Evolutionary conservation across 768 basidiomycete species (phyloP).

Genomic region (Suillus placidus): DNA sequence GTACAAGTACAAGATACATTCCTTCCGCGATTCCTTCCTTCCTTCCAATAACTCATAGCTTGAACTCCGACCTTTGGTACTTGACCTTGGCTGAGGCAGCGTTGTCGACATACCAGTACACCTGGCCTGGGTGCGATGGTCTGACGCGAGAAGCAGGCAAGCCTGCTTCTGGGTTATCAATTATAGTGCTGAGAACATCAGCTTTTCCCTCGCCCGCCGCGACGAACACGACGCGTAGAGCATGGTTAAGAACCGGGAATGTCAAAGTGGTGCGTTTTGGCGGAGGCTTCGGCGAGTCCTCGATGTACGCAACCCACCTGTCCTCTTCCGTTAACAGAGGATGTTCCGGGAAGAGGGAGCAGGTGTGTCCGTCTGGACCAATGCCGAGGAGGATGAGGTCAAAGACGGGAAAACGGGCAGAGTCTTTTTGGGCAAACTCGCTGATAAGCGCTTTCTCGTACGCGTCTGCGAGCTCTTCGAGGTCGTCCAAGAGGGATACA

Average conservation of each 20-base stretch:
- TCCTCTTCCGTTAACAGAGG: constrained; percentile 79
- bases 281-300: constrained; percentile 95
- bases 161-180: constrained; percentile 79
- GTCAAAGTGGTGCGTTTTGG: constrained; percentile 90
- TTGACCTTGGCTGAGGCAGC: constrained; percentile 68
- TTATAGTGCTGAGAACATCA: constrained; percentile 67
- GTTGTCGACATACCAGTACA: constrained; percentile 96
- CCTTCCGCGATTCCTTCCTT: constrained; percentile 5
- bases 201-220: constrained; percentile 82
- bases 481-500: constrained; percentile 59
- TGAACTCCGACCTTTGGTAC: constrained; percentile 60
- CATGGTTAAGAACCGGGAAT: constrained; percentile 88
- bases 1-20: constrained; percentile 30
- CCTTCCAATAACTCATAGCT: constrained; percentile 41
- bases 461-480: constrained; percentile 78
- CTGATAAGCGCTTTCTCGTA: constrained; percentile 85
- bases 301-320: constrained; percentile 93
- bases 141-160: constrained; percentile 84
- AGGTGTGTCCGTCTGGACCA: constrained; percentile 98
- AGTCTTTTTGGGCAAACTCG: constrained; percentile 90
- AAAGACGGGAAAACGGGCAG: constrained; percentile 96
- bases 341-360: constrained; percentile 96
- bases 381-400: constrained; percentile 96
- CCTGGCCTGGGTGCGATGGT: constrained; percentile 76
- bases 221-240: constrained; percentile 86